These are phyloP conservation scores for Vigna radiata DNA, from an alignment of 306 rosid genomes.

Conservation along the genomic window DNA sequence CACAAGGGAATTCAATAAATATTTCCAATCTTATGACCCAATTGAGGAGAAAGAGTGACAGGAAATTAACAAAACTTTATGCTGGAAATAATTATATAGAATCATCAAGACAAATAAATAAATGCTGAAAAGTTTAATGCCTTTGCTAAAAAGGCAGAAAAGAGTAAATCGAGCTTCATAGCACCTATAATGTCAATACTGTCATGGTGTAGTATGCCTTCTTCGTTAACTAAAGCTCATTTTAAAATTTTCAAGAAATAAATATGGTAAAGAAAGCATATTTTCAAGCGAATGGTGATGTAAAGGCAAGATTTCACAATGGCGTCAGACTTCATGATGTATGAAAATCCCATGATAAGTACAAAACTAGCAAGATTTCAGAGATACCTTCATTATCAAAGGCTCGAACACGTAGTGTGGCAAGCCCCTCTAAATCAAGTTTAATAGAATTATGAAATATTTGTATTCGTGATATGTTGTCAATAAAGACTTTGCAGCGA, in stretches of 20 bases:
- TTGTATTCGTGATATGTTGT: slow-evolving; percentile 81
- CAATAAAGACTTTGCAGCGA: slow-evolving; percentile 94
- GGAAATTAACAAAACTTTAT: slow-evolving; percentile 1
- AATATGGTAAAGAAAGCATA: slow-evolving; percentile 26
- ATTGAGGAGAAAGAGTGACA: slow-evolving; percentile 21
- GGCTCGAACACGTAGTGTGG: slow-evolving; percentile 87
- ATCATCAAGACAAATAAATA: slow-evolving; percentile 21
- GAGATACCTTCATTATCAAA: slow-evolving; percentile 82
- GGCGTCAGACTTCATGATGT: neutral
- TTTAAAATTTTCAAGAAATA: slow-evolving; percentile 26
- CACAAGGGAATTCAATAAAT: slow-evolving; percentile 41
- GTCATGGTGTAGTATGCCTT: neutral
- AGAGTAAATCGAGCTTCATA: slow-evolving; percentile 12
- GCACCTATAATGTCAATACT: slow-evolving; percentile 15
- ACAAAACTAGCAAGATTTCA: slow-evolving; percentile 16
- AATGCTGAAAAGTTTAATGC: slow-evolving; percentile 1
- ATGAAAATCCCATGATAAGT: slow-evolving; percentile 1
- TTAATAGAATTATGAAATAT: slow-evolving; percentile 88
- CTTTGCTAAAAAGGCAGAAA: slow-evolving; percentile 20
- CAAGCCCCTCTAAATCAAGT: slow-evolving; percentile 97
- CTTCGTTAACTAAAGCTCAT: slow-evolving; percentile 26
- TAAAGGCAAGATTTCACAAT: neutral
- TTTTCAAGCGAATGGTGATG: slow-evolving; percentile 28
- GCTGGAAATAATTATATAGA: slow-evolving; percentile 28
- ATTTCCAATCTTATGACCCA: slow-evolving; percentile 24